phyloP scores from a whole-genome alignment of 257 asterid genomes.

The Solanum commersonii region DNA sequence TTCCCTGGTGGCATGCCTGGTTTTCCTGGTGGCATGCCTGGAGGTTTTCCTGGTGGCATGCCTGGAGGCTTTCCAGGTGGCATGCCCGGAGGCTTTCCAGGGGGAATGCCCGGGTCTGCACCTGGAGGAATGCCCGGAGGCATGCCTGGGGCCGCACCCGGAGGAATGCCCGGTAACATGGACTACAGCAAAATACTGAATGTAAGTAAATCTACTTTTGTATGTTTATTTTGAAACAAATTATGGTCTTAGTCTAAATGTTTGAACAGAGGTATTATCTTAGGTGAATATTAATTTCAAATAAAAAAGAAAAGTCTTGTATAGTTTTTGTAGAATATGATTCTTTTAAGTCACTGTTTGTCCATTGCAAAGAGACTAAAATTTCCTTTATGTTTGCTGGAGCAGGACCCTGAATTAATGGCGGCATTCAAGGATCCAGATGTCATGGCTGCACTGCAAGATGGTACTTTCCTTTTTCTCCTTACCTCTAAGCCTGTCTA shows the following conservation, averaged over 20 bases:
- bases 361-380: background rate
- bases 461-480: constrained; percentile 41
- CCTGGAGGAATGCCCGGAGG: constrained; percentile 21
- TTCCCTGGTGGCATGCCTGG: constrained; percentile 31
- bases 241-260: background rate
- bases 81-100: constrained; percentile 30
- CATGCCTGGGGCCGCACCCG: constrained; percentile 6
- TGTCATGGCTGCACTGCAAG: constrained; percentile 98
- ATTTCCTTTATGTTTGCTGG: constrained; percentile 4
- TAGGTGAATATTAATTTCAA: background rate
- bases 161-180: constrained; percentile 21
- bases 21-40: constrained; percentile 28
- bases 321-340: background rate
- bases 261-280: background rate
- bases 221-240: background rate
- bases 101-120: background rate
- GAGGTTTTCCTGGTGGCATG: background rate
- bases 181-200: constrained; percentile 87
- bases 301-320: background rate
- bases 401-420: constrained; percentile 97
- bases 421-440: constrained; percentile 96
- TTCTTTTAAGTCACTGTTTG: background rate
- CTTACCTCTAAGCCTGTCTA: background rate
- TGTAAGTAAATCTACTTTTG: constrained; percentile 30
- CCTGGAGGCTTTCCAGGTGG: constrained; percentile 43